These are phyloP conservation scores for Epithemia pelagica DNA, from an alignment of 108 stramenopile species.

Conservation along the genomic window DNA sequence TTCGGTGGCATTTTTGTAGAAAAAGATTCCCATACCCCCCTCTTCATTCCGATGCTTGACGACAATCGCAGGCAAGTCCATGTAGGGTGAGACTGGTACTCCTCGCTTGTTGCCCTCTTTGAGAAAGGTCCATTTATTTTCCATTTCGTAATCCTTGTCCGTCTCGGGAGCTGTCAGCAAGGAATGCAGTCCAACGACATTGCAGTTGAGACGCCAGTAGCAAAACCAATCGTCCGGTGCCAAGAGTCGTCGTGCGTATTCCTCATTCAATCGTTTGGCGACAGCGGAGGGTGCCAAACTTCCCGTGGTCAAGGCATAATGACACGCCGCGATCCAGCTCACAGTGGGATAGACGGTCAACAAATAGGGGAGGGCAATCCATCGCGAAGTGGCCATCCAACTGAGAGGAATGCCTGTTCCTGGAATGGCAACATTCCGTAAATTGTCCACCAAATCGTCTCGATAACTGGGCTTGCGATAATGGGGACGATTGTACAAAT, in stretches of 20 bases:
- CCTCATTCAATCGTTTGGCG: conserved; percentile 17
- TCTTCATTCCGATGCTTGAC: conserved; percentile 97
- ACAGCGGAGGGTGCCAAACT: conserved; percentile 14
- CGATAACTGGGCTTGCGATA: conserved; percentile 88
- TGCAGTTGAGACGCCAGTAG: conserved; percentile 95
- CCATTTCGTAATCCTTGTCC: conserved; percentile 79
- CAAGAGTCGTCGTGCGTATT: conserved; percentile 81
- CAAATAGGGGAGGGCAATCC: conserved; percentile 49
- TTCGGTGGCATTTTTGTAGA: conserved; percentile 87
- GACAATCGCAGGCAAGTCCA: conserved; percentile 80
- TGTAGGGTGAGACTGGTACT: conserved; percentile 88
- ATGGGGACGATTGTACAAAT: conserved; percentile 89
- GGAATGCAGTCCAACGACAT: conserved; percentile 89
- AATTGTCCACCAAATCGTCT: conserved; percentile 84
- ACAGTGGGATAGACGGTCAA: conserved; percentile 70
- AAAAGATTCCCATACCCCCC: conserved; percentile 95
- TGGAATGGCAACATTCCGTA: conserved; percentile 96
- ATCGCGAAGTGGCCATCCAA: conserved; percentile 40
- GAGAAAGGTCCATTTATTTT: conserved; percentile 98
- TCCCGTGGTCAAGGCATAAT: conserved; percentile 47
- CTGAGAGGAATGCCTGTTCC: conserved; percentile 91
- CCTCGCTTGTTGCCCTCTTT: conserved; percentile 60
- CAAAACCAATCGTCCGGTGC: conserved; percentile 95
- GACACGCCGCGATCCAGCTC: conserved; percentile 59
- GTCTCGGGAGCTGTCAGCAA: conserved; percentile 49